phyloP scores from a whole-genome alignment of 768 basidiomycete genomes.

The Phaeolepiota aurea region DNA sequence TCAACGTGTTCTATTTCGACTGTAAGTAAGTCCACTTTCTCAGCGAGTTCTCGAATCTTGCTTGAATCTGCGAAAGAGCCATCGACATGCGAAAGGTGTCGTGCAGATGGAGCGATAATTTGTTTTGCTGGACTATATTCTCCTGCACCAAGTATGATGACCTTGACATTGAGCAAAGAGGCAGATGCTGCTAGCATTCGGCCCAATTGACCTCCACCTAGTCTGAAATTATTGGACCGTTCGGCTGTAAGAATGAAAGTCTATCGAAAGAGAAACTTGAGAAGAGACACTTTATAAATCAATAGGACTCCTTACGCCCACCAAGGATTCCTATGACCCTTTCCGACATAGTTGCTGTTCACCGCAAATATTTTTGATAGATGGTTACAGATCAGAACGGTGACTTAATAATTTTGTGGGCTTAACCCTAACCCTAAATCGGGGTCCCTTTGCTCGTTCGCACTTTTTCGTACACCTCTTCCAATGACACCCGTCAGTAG shows the following conservation, averaged over 20 bases:
- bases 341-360: constrained; percentile 33
- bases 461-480: no score
- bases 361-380: no score
- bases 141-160: constrained; percentile 82
- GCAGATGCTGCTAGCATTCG: constrained; percentile 94
- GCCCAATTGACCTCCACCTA: constrained; percentile 95
- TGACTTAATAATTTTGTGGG: no score
- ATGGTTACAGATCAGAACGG: no score
- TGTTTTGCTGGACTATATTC: constrained; percentile 86
- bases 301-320: constrained; percentile 26
- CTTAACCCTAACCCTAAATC: no score
- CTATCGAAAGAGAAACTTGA: neutral
- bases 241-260: neutral
- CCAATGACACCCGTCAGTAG: constrained; percentile 17
- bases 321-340: constrained; percentile 45
- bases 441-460: no score
- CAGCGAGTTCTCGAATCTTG: constrained; percentile 74
- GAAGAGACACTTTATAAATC: neutral
- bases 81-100: constrained; percentile 60
- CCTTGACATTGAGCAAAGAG: constrained; percentile 74
- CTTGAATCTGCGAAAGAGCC: constrained; percentile 80
- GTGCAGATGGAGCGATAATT: constrained; percentile 47
- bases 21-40: constrained; percentile 79
- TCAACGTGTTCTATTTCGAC: constrained; percentile 98
- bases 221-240: constrained; percentile 10